These are phyloP conservation scores for Myrmaecium sp. DNA, from an alignment of 2,329 filamentous ascomycete genomes.

Conservation along the genomic window DNA sequence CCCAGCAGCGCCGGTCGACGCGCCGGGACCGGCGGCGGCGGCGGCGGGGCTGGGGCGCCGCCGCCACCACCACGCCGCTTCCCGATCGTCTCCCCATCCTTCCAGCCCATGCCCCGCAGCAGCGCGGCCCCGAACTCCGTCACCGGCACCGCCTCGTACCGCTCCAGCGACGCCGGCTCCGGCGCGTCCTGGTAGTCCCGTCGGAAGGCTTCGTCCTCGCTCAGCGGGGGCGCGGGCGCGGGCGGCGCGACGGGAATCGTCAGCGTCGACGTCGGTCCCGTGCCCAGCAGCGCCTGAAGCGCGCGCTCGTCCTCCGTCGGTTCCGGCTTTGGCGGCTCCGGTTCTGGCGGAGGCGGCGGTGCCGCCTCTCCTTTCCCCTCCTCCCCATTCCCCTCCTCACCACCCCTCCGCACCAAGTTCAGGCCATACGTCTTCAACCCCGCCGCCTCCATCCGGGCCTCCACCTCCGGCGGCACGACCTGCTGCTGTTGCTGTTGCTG, in stretches of 20 bases:
- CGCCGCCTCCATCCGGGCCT: constrained; percentile 21
- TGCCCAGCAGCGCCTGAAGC: constrained; percentile 28
- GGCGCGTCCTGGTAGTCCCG: constrained; percentile 57
- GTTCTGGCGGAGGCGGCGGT: constrained; percentile 7
- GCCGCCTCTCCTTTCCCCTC: constrained; percentile 9
- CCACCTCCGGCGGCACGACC: constrained; percentile 36
- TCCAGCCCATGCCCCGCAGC: constrained; percentile 90
- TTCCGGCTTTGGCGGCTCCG: constrained; percentile 5
- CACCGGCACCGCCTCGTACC: constrained; percentile 78
- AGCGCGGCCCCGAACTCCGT: constrained; percentile 89
- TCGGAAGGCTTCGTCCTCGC: constrained; percentile 52
- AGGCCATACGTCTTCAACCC: constrained; percentile 35
- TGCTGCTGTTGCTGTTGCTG: constrained; percentile 36
- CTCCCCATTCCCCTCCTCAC: constrained; percentile 7
- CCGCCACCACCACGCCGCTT: constrained; percentile 26
- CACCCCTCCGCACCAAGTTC: constrained; percentile 27
- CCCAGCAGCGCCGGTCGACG: constrained; percentile 68
- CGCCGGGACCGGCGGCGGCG: constrained; percentile 41
- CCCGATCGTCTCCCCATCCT: constrained; percentile 46
- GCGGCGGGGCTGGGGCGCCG: constrained; percentile 13
- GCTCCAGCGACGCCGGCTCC: constrained; percentile 58
- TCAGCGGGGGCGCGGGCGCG: too few relatives aligned
- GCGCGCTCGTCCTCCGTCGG: constrained; percentile 40
- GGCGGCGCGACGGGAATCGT: constrained; percentile 23
- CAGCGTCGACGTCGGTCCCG: constrained; percentile 17